Base-by-base conservation (phyloP, 345 rosid species). In the Geranium rotundifolium region DNA sequence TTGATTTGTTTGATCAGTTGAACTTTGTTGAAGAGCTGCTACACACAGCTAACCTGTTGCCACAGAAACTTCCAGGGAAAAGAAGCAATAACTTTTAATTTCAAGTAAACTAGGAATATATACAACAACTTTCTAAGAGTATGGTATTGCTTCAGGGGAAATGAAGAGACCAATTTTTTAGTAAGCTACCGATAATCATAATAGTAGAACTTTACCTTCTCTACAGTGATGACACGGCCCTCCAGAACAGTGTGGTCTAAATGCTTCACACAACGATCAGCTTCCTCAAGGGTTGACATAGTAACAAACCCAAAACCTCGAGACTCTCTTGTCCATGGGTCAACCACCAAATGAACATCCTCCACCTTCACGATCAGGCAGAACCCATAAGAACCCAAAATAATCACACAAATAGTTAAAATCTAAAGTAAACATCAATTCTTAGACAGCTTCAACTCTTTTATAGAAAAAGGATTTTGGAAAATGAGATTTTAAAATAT, bases 11-110 rank as follows among this genome's bases (percentile, higher is more conserved):
- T 83, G 96, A 73, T 78, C 62, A 80, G 91, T 77, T 81, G 93
- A 70, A 74, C 75, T 76, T 83, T 69, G 98, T 65, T 70, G 95
- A 85, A 79, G 96, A 76, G 88, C 89, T 89, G 90, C 90, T 81
- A 81, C 92, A 79, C 81, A 85, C 92, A 89, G 95, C 90, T 87
- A 82, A 84, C 96, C 96, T 89, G 92, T 83, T 87, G 96, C 75
- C 79, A 89, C 82, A 85, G 19, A 85, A 85, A 76, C 90, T 85
- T 82, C 82, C 84, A 81, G 86, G 67, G 83, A 84, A 85, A 85
- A 84, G 76, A 84, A 72, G 83, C 83, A 81, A 89, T 82, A 78
- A 72, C 84, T 80, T 80, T 77, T 81, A 87, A 84, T 68, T 62
- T 65, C 73, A 59, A 62, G 63, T 68, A 66, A 62, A 67, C 68